These are phyloP conservation scores for Pyrrhoderma lamaoense DNA, from an alignment of 1,284 basidiomycete genomes.

Conservation along the genomic window DNA sequence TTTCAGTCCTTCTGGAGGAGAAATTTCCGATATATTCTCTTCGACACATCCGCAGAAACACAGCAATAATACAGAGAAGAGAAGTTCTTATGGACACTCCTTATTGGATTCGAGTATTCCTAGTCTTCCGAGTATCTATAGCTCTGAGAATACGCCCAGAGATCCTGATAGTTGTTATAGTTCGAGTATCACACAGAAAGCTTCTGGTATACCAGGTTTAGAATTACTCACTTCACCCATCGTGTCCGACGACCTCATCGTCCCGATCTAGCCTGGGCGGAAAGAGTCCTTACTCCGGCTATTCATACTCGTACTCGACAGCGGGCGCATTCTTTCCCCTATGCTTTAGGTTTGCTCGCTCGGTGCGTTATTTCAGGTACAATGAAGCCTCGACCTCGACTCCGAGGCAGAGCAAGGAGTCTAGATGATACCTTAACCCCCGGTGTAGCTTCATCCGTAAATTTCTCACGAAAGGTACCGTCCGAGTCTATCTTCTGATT, in stretches of 20 bases:
- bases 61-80: no score
- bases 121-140: no score
- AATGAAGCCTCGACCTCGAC: conserved; percentile 3
- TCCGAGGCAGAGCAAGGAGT: conserved; percentile 9
- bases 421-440: conserved; percentile 2
- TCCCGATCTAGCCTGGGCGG: not conserved
- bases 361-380: conserved; percentile 13
- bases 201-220: no score
- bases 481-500: no score
- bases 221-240: no score
- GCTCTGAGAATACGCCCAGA: no score
- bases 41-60: no score
- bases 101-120: no score
- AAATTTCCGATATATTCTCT: not conserved
- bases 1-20: not conserved
- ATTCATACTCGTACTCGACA: conserved; percentile 9
- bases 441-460: not conserved
- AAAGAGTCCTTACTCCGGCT: conserved; percentile 2
- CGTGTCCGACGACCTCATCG: not conserved
- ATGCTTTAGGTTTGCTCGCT: conserved; percentile 11
- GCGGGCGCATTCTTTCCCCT: conserved; percentile 12
- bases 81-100: no score
- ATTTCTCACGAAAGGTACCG: not conserved
- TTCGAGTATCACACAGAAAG: no score
- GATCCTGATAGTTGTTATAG: no score